Conservation (phyloP, 2,329 filamentous ascomycete genomes). For the Shiraia sp. region DNA sequence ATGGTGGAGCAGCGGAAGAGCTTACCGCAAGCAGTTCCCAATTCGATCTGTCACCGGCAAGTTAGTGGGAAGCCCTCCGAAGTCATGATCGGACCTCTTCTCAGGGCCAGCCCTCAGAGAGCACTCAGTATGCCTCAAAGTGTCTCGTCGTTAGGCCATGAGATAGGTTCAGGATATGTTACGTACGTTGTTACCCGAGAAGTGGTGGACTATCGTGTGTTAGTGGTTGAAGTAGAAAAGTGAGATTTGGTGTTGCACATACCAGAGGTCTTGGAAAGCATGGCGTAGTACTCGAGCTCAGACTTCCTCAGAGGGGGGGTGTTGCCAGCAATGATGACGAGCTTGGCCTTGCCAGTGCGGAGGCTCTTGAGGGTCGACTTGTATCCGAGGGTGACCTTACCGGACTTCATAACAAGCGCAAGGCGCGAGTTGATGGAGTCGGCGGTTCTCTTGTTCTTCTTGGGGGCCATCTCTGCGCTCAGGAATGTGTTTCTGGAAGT, state of each 20-base stretch:
- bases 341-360: conserved; percentile 96
- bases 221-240: not conserved
- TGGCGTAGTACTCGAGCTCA: conserved; percentile 78
- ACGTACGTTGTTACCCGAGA: conserved; percentile 98
- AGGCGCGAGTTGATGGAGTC: conserved; percentile 73
- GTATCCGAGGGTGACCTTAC: conserved; percentile 87
- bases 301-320: conserved; percentile 97
- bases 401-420: conserved; percentile 70
- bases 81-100: conserved; percentile 83
- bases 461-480: conserved; percentile 66
- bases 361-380: conserved; percentile 86
- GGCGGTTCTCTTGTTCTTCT: conserved; percentile 83
- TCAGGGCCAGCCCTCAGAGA: conserved; percentile 69
- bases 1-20: conserved; percentile 98
- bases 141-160: conserved; percentile 46
- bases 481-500: conserved; percentile 32
- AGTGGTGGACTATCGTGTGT: conserved; percentile 78
- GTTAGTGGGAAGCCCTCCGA: conserved; percentile 83
- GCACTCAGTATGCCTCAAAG: conserved; percentile 24
- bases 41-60: conserved; percentile 76
- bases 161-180: conserved; percentile 30
- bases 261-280: conserved; percentile 76
- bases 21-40: conserved; percentile 98
- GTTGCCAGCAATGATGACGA: conserved; percentile 94
- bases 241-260: not conserved